A percentile compares a stretch with the other conserved stretches of the same genome.
phyloP scores from a whole-genome alignment of 2,329 filamentous ascomycete species.

The Cladophialophora immunda region DNA sequence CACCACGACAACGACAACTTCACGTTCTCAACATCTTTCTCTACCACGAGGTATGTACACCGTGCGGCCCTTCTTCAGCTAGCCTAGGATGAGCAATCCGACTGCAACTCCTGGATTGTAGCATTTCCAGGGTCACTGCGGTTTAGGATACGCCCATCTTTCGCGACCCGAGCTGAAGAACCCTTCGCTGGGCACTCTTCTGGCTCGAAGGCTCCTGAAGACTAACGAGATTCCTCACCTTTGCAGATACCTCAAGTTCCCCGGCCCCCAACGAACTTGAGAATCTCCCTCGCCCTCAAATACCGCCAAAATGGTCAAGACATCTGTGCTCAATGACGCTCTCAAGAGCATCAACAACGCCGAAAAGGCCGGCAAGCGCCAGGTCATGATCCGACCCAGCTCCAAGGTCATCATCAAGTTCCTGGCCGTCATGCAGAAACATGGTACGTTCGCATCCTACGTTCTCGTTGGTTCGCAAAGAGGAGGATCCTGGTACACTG shows the following conservation, averaged over 20 bases:
- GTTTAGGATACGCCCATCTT: conserved; percentile 38
- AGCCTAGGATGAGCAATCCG: conserved; percentile 42
- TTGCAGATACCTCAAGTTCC: conserved; percentile 68
- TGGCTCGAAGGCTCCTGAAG: conserved; percentile 70
- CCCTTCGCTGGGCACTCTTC: conserved; percentile 74
- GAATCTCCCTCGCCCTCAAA: conserved; percentile 57
- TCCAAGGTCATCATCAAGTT: conserved; percentile 99
- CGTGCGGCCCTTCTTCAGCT: conserved; percentile 39
- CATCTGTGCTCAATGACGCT: conserved; percentile 99
- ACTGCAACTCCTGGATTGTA: conserved; percentile 32
- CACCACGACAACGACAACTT: conserved; percentile 31
- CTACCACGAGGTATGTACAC: conserved; percentile 40
- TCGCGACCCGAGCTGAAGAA: conserved; percentile 71
- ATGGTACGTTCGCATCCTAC: conserved; percentile 75
- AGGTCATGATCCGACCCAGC: conserved; percentile 95
- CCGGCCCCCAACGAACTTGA: conserved; percentile 54
- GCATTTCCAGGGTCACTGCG: conserved; percentile 29
- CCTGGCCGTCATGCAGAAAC: conserved; percentile 98
- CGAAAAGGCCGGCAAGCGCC: conserved; percentile 99
- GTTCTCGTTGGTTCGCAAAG: conserved; percentile 26
- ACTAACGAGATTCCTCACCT: conserved; percentile 59
- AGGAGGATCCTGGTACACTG: conserved; percentile 26
- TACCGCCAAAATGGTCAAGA: conserved; percentile 90
- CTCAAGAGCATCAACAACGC: conserved; percentile 99
- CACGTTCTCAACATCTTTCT: conserved; percentile 23